Evolutionary conservation across 805 yeast genomes (phyloP).

Genomic region (Ogataea chonburiensis): DNA sequence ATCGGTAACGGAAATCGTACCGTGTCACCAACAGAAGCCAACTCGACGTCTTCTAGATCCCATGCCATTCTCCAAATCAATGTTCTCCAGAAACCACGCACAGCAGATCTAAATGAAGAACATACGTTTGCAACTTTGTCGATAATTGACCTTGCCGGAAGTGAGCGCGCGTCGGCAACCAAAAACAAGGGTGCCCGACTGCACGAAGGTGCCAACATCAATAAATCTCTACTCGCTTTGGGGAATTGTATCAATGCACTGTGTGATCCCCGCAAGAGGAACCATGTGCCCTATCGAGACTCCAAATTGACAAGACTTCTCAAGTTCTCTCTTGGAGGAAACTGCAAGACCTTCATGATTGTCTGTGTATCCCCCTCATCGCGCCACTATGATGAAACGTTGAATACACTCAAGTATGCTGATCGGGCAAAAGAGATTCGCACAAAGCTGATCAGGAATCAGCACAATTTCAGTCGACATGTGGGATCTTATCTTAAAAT

Average conservation of each 20-base stretch:
- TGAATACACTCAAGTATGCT: conserved; percentile 88
- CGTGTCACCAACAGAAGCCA: conserved; percentile 86
- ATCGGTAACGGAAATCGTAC: conserved; percentile 76
- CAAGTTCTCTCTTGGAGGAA: conserved; percentile 89
- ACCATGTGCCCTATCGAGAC: conserved; percentile 88
- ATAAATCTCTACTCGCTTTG: conserved; percentile 79
- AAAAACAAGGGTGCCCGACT: conserved; percentile 78
- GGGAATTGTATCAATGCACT: conserved; percentile 94
- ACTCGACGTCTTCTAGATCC: conserved; percentile 85
- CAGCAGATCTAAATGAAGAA: conserved; percentile 62
- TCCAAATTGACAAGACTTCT: conserved; percentile 84
- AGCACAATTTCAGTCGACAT: conserved; percentile 74
- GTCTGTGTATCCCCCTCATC: conserved; percentile 90
- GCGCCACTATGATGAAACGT: conserved; percentile 87
- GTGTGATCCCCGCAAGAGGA: conserved; percentile 64
- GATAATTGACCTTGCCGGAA: conserved; percentile 91
- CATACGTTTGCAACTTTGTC: conserved; percentile 79
- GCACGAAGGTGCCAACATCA: conserved; percentile 91
- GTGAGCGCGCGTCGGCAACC: conserved; percentile 91
- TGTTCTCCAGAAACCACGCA: conserved; percentile 54
- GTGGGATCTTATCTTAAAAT: conserved; percentile 81
- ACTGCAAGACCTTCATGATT: conserved; percentile 93
- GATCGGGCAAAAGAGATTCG: conserved; percentile 88
- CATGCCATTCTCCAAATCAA: conserved; percentile 90
- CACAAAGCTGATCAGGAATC: conserved; percentile 73